A percentile compares a stretch with the other conserved stretches of the same genome.
These are phyloP conservation scores for Saksenaea oblongispora DNA, from an alignment of 371 early-diverging fungal species.

Conservation along the genomic window DNA sequence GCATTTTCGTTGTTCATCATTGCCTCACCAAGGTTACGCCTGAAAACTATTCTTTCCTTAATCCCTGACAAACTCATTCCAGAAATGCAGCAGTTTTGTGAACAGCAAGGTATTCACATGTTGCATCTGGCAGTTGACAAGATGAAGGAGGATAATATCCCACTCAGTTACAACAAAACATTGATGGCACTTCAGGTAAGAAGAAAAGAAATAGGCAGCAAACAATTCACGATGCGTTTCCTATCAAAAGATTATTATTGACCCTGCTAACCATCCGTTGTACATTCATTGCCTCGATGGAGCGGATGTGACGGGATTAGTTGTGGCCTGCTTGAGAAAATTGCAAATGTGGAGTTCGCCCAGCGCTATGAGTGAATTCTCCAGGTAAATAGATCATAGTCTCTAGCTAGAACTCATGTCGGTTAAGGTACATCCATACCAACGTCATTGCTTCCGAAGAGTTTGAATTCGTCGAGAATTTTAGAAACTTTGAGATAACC, in stretches of 20 bases:
- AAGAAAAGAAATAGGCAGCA: neutral
- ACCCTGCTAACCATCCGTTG: constrained; percentile 73
- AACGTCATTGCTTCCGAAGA: constrained; percentile 85
- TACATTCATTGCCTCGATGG: constrained; percentile 94
- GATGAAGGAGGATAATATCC: constrained; percentile 86
- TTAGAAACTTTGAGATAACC: constrained; percentile 69
- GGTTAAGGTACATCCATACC: constrained; percentile 65
- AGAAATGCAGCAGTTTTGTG: constrained; percentile 68
- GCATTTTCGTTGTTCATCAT: neutral
- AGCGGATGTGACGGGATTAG: constrained; percentile 84
- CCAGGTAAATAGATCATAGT: constrained; percentile 54
- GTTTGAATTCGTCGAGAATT: constrained; percentile 88
- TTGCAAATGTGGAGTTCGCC: constrained; percentile 86
- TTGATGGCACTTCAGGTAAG: constrained; percentile 72
- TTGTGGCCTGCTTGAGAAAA: constrained; percentile 85
- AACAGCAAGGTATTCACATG: constrained; percentile 62
- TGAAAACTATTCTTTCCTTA: constrained; percentile 84
- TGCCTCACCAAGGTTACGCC: constrained; percentile 56
- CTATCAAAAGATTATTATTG: constrained; percentile 67
- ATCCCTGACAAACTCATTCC: constrained; percentile 75
- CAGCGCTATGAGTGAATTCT: constrained; percentile 73
- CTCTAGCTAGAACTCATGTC: neutral
- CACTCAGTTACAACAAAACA: constrained; percentile 78
- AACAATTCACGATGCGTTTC: neutral
- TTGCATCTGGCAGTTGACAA: constrained; percentile 79